Conservation (phyloP, 140 eudicot genomes). For the Ambrosia hybrid region DNA sequence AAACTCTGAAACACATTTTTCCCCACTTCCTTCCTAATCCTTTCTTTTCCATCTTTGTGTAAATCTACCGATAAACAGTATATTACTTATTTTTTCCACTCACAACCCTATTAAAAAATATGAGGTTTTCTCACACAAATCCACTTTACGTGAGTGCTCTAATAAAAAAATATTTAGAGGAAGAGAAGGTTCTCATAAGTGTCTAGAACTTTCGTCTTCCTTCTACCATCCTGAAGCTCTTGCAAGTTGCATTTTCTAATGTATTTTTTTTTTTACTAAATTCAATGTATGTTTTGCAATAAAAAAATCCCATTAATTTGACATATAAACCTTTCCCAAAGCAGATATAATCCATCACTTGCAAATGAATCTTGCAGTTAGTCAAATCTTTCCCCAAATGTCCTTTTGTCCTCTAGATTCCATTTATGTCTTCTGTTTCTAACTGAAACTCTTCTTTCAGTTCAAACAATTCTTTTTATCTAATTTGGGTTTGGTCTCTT, state of each 20-base stretch:
- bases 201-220: constrained; percentile 36
- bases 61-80: too few species aligned
- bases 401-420: constrained; percentile 26
- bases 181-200: constrained; percentile 34
- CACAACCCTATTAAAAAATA: too few species aligned
- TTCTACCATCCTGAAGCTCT: constrained; percentile 18
- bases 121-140: too few species aligned
- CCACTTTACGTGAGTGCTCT: too few species aligned
- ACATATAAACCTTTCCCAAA: constrained; percentile 24
- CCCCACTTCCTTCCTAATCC: too few species aligned
- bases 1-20: too few species aligned
- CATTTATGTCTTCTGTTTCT: constrained; percentile 20
- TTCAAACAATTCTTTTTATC: neutral
- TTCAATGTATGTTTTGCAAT: neutral
- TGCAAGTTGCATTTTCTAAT: neutral
- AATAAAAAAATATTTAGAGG: neutral
- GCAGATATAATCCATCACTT: constrained; percentile 17
- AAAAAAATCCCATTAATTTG: neutral
- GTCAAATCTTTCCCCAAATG: constrained; percentile 35
- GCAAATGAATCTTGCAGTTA: constrained; percentile 23
- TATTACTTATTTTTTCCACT: too few species aligned
- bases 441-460: constrained; percentile 8
- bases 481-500: neutral
- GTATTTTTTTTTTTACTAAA: constrained; percentile 4
- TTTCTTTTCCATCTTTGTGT: too few species aligned